These are phyloP conservation scores for Yamadazyma siamensis DNA, from an alignment of 1,139 yeast species.

Conservation along the genomic window DNA sequence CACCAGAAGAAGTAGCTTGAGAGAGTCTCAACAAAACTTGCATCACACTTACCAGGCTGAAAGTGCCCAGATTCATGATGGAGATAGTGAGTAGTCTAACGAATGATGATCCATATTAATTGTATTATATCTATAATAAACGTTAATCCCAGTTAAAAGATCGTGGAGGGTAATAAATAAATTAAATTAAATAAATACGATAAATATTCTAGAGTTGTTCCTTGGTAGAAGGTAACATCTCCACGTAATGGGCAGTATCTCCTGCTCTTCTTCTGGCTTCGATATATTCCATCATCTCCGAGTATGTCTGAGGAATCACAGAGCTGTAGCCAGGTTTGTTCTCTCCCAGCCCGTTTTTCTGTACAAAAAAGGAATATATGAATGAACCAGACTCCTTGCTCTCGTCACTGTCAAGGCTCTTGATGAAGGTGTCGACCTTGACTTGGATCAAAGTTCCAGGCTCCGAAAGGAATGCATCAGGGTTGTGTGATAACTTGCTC, in stretches of 20 bases:
- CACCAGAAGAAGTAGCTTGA: conserved; percentile 46
- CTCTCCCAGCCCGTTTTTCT: conserved; percentile 40
- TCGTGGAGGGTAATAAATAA: no score
- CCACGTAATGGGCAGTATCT: conserved; percentile 72
- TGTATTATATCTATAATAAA: conserved; percentile 3
- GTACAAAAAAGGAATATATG: conserved; percentile 84
- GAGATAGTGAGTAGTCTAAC: conserved; percentile 27
- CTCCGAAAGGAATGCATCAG: conserved; percentile 59
- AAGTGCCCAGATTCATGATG: conserved; percentile 34
- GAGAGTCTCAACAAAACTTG: conserved; percentile 30
- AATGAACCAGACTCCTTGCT: conserved; percentile 79
- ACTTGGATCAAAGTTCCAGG: conserved; percentile 92
- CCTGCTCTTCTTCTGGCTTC: conserved; percentile 88
- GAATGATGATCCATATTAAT: conserved; percentile 3
- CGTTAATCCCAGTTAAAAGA: no score
- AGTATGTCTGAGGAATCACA: conserved; percentile 81
- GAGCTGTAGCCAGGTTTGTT: conserved; percentile 50
- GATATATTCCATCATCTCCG: conserved; percentile 88
- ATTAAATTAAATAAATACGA: conserved; percentile 2
- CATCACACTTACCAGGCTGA: conserved; percentile 28
- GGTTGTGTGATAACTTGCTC: conserved; percentile 49
- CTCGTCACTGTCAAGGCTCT: conserved; percentile 58
- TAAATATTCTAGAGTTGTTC: conserved; percentile 4
- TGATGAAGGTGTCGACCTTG: conserved; percentile 77
- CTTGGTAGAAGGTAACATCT: conserved; percentile 27